Percentiles rank a stretch among this genome's conserved stretches.
These are phyloP conservation scores for Russula sp. DNA, from an alignment of 768 basidiomycete species.

Conservation along the genomic window DNA sequence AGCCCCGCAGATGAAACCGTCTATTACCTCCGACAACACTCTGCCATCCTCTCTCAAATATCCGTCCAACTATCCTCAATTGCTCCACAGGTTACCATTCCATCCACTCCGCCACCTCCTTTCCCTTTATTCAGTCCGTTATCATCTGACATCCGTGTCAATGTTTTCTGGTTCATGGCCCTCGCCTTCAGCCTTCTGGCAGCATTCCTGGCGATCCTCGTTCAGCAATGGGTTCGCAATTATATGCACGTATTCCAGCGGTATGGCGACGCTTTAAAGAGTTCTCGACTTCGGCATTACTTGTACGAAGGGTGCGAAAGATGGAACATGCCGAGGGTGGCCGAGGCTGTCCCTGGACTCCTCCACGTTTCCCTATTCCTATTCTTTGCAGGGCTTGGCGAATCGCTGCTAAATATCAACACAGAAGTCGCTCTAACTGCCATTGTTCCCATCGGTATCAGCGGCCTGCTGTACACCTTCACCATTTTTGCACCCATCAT, in stretches of 20 bases:
- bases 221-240: slow-evolving; percentile 7
- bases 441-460: not conserved
- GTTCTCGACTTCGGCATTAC: slow-evolving; percentile 1
- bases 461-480: not conserved
- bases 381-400: not conserved
- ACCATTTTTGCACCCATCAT: not conserved
- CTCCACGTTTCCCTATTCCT: not conserved
- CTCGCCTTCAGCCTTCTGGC: slow-evolving; percentile 1
- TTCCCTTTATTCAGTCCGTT: not conserved
- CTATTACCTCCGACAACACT: too few species aligned
- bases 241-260: slow-evolving; percentile 2
- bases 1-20: too few species aligned
- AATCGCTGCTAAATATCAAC: not conserved
- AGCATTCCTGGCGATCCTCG: not conserved
- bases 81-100: not conserved
- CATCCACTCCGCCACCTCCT: not conserved
- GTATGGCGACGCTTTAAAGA: not conserved
- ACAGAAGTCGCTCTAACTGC: not conserved
- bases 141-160: not conserved
- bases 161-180: not conserved
- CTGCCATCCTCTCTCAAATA: not conserved
- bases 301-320: not conserved
- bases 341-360: not conserved
- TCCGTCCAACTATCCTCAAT: not conserved
- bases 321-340: not conserved